Evolutionary conservation across 2,329 filamentous ascomycete species (phyloP).

Genomic region (Cercospora sp.): DNA sequence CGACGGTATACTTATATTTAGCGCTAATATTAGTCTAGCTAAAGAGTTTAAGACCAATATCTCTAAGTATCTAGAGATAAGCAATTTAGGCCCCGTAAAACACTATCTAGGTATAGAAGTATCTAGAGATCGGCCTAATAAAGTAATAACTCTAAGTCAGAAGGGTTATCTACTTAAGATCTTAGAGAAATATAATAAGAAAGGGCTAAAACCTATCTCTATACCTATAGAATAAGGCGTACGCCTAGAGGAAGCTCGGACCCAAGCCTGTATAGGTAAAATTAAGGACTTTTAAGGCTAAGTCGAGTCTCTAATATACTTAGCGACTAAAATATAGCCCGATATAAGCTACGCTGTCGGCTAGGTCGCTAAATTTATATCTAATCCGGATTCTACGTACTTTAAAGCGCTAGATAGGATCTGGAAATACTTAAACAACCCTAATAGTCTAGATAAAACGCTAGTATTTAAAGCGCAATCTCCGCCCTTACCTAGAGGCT

Average conservation of each 20-base stretch:
- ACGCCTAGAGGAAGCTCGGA: slow-evolving; percentile 14
- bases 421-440: slow-evolving; percentile 15
- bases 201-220: slow-evolving; percentile 12
- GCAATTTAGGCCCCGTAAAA: background rate
- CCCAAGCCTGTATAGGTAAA: background rate
- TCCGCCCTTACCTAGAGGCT: background rate
- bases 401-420: slow-evolving; percentile 16
- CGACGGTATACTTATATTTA: slow-evolving; percentile 15
- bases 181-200: slow-evolving; percentile 16
- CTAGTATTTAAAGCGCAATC: slow-evolving; percentile 13
- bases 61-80: background rate
- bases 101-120: slow-evolving; percentile 11
- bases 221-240: slow-evolving; percentile 8
- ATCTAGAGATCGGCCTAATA: slow-evolving; percentile 12
- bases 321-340: background rate
- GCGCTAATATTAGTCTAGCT: slow-evolving; percentile 8
- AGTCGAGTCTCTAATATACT: slow-evolving; percentile 11
- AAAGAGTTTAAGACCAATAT: slow-evolving; percentile 4
- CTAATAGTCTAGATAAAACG: background rate
- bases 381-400: slow-evolving; percentile 8
- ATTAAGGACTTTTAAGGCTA: slow-evolving; percentile 12
- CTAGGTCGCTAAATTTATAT: slow-evolving; percentile 12
- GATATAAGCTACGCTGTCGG: slow-evolving; percentile 4
- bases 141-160: slow-evolving; percentile 7
- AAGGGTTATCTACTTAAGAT: slow-evolving; percentile 13